Evolutionary conservation across 805 yeast genomes (phyloP).

Genomic region (Teunomyces barrocoloradensis): DNA sequence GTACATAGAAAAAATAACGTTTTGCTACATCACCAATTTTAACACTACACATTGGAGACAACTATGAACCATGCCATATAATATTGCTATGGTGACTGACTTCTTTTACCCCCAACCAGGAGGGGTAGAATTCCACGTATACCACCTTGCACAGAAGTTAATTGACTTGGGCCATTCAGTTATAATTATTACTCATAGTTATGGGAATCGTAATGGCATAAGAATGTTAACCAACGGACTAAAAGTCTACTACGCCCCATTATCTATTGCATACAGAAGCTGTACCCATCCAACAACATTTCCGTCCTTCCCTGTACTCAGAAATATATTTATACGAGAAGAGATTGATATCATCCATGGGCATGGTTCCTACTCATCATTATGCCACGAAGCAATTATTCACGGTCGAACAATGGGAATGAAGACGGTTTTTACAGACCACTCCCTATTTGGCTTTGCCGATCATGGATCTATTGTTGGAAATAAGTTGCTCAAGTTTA

Average conservation of each 20-base stretch:
- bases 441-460: slow-evolving; percentile 91
- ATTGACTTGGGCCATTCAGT: slow-evolving; percentile 83
- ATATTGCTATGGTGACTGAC: slow-evolving; percentile 80
- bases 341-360: slow-evolving; percentile 88
- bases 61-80: slow-evolving; percentile 22
- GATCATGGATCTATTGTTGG: slow-evolving; percentile 80
- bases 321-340: slow-evolving; percentile 86
- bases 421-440: slow-evolving; percentile 91
- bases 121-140: slow-evolving; percentile 94
- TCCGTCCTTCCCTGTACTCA: slow-evolving; percentile 76
- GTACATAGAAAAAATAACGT: background rate
- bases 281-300: slow-evolving; percentile 88
- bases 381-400: slow-evolving; percentile 88
- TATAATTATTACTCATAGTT: slow-evolving; percentile 83
- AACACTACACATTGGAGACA: background rate
- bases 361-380: slow-evolving; percentile 83
- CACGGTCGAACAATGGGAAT: slow-evolving; percentile 93
- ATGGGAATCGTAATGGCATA: slow-evolving; percentile 78
- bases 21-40: background rate
- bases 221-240: slow-evolving; percentile 84
- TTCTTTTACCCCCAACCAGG: slow-evolving; percentile 99
- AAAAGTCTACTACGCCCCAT: slow-evolving; percentile 89
- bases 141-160: slow-evolving; percentile 82
- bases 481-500: slow-evolving; percentile 80
- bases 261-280: slow-evolving; percentile 73